These are phyloP conservation scores for Scedosporium apiospermum DNA, from an alignment of 2,329 filamentous ascomycete genomes.

Conservation along the genomic window DNA sequence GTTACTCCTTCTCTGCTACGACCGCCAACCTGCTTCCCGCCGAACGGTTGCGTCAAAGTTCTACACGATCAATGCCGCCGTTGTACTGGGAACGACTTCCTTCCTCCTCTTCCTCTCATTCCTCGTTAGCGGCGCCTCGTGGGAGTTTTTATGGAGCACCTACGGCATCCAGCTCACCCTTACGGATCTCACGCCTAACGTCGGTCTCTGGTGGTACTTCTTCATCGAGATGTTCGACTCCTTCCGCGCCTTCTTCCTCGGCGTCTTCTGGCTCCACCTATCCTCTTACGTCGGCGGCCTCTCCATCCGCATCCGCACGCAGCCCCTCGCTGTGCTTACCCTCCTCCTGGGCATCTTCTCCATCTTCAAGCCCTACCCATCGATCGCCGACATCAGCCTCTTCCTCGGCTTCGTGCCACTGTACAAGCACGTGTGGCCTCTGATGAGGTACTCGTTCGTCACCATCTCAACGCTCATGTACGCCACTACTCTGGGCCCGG, in stretches of 20 bases:
- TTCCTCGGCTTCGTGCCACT: slow-evolving; percentile 77
- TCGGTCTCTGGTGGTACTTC: slow-evolving; percentile 99
- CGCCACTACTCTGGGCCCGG: slow-evolving; percentile 78
- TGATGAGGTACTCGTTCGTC: slow-evolving; percentile 91
- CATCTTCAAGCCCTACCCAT: slow-evolving; percentile 96
- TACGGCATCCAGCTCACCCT: slow-evolving; percentile 90
- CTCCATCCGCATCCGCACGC: slow-evolving; percentile 69
- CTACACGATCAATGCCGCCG: slow-evolving; percentile 38
- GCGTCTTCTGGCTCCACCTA: slow-evolving; percentile 95
- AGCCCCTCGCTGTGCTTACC: slow-evolving; percentile 78
- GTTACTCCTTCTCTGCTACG: slow-evolving; percentile 70
- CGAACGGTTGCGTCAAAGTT: slow-evolving; percentile 37
- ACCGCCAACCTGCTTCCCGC: slow-evolving; percentile 38
- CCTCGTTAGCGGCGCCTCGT: slow-evolving; percentile 64
- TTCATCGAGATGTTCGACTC: slow-evolving; percentile 99
- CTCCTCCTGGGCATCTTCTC: slow-evolving; percentile 83
- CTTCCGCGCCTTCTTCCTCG: slow-evolving; percentile 93
- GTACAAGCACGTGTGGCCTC: slow-evolving; percentile 83
- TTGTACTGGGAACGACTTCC: slow-evolving; percentile 45
- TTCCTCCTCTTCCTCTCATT: slow-evolving; percentile 63
- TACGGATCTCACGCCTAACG: slow-evolving; percentile 87
- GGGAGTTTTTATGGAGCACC: slow-evolving; percentile 79
- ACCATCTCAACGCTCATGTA: slow-evolving; percentile 77
- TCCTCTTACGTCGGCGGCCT: slow-evolving; percentile 82
- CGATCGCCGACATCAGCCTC: slow-evolving; percentile 78